These are phyloP conservation scores for Boechera retrofracta DNA, from an alignment of 345 rosid species.

Conservation along the genomic window DNA sequence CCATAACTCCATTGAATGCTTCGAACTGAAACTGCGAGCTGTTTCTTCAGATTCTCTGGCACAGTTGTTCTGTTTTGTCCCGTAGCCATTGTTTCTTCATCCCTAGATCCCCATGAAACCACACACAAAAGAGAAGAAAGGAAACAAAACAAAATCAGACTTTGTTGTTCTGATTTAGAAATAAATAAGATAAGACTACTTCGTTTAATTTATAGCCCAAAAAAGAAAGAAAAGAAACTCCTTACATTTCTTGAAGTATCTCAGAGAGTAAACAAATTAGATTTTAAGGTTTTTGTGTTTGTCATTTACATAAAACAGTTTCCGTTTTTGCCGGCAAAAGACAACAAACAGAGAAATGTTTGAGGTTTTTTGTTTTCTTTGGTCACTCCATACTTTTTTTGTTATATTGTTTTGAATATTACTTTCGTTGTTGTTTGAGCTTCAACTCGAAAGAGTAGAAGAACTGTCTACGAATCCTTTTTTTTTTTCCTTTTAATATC, in stretches of 20 bases:
- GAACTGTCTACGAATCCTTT: conserved; percentile 25
- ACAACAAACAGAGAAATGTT: conserved; percentile 29
- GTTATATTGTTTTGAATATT: neutral
- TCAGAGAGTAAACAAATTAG: conserved; percentile 14
- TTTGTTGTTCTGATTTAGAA: conserved; percentile 18
- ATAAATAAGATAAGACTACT: neutral
- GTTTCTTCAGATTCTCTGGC: conserved; percentile 67
- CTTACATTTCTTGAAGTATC: conserved; percentile 15
- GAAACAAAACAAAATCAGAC: neutral
- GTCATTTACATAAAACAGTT: conserved; percentile 31
- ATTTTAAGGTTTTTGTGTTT: conserved; percentile 27
- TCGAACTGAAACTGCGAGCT: conserved; percentile 84
- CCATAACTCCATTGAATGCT: conserved; percentile 94
- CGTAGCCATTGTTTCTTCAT: conserved; percentile 39
- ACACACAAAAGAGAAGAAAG: conserved; percentile 15
- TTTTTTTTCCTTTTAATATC: neutral
- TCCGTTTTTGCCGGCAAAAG: conserved; percentile 18
- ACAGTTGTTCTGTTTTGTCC: conserved; percentile 36
- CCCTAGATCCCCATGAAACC: conserved; percentile 37
- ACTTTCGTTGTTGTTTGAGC: conserved; percentile 11
- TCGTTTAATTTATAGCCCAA: conserved; percentile 6
- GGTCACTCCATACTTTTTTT: conserved; percentile 18
- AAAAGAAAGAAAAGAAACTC: neutral
- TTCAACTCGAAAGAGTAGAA: conserved; percentile 12
- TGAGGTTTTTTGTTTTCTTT: neutral